Evolutionary conservation across 495 filamentous ascomycete genomes (phyloP), one percentile per base, ranked within the genome.

Genomic region (Penicillium bovifimosum): DNA sequence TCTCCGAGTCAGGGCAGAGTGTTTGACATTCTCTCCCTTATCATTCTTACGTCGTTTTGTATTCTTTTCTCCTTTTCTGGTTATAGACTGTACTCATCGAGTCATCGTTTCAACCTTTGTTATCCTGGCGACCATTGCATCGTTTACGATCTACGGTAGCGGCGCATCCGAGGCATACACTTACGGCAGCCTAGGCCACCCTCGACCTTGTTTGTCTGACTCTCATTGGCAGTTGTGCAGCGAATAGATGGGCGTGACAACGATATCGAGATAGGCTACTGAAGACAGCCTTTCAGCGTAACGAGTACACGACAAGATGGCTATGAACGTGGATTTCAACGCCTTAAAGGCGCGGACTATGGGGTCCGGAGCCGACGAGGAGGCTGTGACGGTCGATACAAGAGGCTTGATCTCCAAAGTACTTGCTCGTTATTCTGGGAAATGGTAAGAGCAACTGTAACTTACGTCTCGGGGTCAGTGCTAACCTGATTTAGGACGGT

Each of bases 301-400:
- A 28, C 9, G 9, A 11, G 47, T 34, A 53, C 26, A 40, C 42
- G 33, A 7, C 45, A 65, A 79, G 73, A 75, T 95, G 80, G 72
- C 76, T 34, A 55, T 68, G 35, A 70, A 69, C 6, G 79, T 91
- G 63, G 90, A 95, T 68, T 95, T 88, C 63, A 85, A 85, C 61
- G 83, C 84, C 55, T 78, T 98, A 41, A 85, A 88, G 54, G 88
- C 90, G 47, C 88, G 87, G 63, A 91, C 93, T 13, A 79, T 98
- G 77, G 83, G 80, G 38, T 85, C 90, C 38, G 86, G 89, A 27
- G 85, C 87, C 42, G 89, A 93, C 52, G 93, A 96, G 61, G 91
- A 96, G 65, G 95, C 93, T n/a, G 95, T 99, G 32, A 99, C 95
- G 0, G 95, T 97, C 49, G 96, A 99, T 63, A 99, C 93, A 20